A percentile compares a stretch with the other conserved stretches of the same genome.
phyloP scores from a whole-genome alignment of 148 eudicot genomes.

The Rhododendron henanense region DNA sequence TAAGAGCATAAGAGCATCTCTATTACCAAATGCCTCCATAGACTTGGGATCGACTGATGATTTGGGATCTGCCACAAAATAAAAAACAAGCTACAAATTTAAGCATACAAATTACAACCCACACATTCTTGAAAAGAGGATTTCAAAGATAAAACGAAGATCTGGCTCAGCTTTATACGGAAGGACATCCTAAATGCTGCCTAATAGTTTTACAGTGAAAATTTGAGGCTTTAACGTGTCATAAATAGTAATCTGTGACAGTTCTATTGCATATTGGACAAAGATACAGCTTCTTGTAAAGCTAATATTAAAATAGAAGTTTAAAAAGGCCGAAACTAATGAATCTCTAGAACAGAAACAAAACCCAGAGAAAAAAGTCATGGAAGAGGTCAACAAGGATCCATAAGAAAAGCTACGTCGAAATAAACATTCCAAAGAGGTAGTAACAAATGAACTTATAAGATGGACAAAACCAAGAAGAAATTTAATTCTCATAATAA shows the following conservation, averaged over 20 bases:
- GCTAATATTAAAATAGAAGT: neutral
- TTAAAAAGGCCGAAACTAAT: neutral
- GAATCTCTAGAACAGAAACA: neutral
- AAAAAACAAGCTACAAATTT: neutral
- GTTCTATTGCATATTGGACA: neutral
- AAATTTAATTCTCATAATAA: neutral
- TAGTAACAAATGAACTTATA: neutral
- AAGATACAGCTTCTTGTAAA: conserved; percentile 1
- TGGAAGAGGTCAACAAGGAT: neutral
- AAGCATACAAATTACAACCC: neutral
- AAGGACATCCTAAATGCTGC: neutral
- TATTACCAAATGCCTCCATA: conserved; percentile 81
- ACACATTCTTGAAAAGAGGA: neutral
- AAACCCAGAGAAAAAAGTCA: neutral
- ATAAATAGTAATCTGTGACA: neutral
- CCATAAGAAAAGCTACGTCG: neutral
- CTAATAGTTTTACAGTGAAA: neutral
- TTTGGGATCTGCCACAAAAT: conserved; percentile 59
- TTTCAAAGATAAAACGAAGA: neutral
- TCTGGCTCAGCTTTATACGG: neutral
- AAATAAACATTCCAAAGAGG: neutral
- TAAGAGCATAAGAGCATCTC: neutral
- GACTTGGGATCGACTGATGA: conserved; percentile 60
- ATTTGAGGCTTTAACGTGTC: neutral
- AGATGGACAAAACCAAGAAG: neutral